Conservation (phyloP, 2,329 filamentous ascomycete genomes). For the Fusarium xyrophilum region DNA sequence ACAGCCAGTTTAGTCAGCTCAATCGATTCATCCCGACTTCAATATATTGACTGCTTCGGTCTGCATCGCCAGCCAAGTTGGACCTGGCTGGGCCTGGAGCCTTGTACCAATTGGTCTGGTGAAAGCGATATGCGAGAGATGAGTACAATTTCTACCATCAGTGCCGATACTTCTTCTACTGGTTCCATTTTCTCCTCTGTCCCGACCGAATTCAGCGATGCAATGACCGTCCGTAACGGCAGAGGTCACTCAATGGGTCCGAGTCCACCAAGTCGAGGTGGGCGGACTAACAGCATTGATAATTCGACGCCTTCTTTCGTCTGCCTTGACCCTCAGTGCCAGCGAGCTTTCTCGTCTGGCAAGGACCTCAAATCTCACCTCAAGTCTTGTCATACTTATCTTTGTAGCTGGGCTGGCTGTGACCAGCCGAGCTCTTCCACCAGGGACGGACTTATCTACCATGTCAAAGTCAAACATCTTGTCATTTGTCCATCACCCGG, state of each 20-base stretch:
- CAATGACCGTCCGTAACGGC: slow-evolving; percentile 21
- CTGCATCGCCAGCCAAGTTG: slow-evolving; percentile 18
- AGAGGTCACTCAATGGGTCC: slow-evolving; percentile 32
- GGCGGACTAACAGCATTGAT: slow-evolving; percentile 19
- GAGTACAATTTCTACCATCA: slow-evolving; percentile 36
- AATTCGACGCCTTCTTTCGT: slow-evolving; percentile 28
- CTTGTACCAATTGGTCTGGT: slow-evolving; percentile 8
- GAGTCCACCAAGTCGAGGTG: slow-evolving; percentile 34
- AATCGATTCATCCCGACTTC: slow-evolving; percentile 5
- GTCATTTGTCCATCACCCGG: slow-evolving; percentile 51
- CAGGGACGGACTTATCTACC: slow-evolving; percentile 50
- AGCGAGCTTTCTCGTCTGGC: slow-evolving; percentile 36
- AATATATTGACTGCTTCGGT: slow-evolving; percentile 11
- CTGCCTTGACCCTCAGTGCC: slow-evolving; percentile 42
- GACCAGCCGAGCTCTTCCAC: slow-evolving; percentile 47
- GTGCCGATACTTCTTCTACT: slow-evolving; percentile 42
- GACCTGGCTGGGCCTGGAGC: slow-evolving; percentile 18
- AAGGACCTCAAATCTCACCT: slow-evolving; percentile 38
- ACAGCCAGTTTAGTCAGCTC: not conserved
- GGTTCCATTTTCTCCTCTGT: slow-evolving; percentile 44
- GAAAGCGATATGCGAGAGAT: slow-evolving; percentile 17
- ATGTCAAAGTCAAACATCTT: slow-evolving; percentile 54
- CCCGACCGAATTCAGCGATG: slow-evolving; percentile 41
- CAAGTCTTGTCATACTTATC: slow-evolving; percentile 42
- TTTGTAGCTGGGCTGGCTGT: slow-evolving; percentile 53